Evolutionary conservation across 169 alveolate genomes (phyloP).

Genomic region (Cystoisospora suis): DNA sequence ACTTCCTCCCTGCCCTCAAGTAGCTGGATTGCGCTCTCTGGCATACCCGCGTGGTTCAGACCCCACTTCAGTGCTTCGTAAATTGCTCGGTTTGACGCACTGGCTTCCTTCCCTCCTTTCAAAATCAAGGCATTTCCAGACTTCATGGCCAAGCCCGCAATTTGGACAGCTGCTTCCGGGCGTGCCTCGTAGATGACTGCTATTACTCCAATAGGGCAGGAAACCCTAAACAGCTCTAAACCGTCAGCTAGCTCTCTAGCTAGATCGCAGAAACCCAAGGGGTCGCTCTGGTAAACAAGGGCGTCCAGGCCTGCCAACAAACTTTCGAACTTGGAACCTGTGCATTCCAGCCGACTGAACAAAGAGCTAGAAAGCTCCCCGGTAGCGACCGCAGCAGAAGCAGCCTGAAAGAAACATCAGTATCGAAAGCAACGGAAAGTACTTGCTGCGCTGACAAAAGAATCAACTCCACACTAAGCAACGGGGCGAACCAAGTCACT

Average conservation of each 20-base stretch:
- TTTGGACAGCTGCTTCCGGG: constrained; percentile 78
- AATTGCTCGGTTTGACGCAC: constrained; percentile 14
- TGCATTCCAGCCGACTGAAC: not conserved
- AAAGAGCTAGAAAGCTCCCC: not conserved
- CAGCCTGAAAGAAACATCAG: not conserved
- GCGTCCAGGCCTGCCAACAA: not conserved
- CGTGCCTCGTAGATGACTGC: constrained; percentile 76
- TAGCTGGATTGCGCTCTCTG: constrained; percentile 55
- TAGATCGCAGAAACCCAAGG: not conserved
- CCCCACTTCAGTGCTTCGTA: constrained; percentile 30
- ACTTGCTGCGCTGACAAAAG: too few relatives aligned
- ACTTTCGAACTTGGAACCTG: not conserved
- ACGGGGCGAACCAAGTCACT: not conserved
- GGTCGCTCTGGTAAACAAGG: not conserved
- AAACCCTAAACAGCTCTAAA: constrained; percentile 66
- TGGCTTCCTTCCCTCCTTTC: constrained; percentile 60
- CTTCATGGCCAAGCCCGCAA: constrained; percentile 72
- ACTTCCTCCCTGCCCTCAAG: constrained; percentile 74
- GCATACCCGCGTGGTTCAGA: not conserved
- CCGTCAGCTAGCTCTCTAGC: not conserved
- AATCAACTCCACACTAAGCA: not conserved
- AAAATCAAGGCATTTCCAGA: constrained; percentile 67
- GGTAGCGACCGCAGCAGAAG: not conserved
- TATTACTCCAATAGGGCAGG: constrained; percentile 76
- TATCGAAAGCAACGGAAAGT: too few relatives aligned